phyloP scores from a whole-genome alignment of 2,329 filamentous ascomycete genomes.

The Colletotrichum somersetense region DNA sequence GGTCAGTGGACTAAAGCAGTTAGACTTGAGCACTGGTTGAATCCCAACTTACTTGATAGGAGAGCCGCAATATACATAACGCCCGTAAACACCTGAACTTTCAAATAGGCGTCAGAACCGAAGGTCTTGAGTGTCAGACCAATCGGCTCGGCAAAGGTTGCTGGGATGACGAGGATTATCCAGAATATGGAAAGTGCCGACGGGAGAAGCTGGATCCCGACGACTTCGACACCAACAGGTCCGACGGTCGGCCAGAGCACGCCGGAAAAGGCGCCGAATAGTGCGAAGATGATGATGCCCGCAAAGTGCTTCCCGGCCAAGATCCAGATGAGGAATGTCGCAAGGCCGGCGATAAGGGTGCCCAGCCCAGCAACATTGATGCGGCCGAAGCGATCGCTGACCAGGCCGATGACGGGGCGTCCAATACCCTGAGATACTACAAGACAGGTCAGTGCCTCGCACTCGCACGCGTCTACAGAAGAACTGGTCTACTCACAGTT shows the following conservation, averaged over 20 bases:
- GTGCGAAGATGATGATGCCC: constrained; percentile 77
- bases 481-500: constrained; percentile 65
- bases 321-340: constrained; percentile 80
- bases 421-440: constrained; percentile 73
- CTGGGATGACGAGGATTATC: constrained; percentile 77
- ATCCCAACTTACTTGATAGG: constrained; percentile 53
- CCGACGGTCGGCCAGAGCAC: constrained; percentile 78
- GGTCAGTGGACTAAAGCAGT: not conserved
- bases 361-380: constrained; percentile 78
- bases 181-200: constrained; percentile 77
- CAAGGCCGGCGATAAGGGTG: constrained; percentile 73
- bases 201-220: constrained; percentile 77
- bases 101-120: constrained; percentile 60
- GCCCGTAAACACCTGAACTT: constrained; percentile 70
- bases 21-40: rapidly evolving
- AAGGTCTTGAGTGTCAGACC: constrained; percentile 66
- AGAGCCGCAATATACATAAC: constrained; percentile 71
- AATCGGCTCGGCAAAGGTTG: constrained; percentile 76
- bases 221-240: constrained; percentile 79
- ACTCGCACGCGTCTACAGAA: not conserved
- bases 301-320: constrained; percentile 73
- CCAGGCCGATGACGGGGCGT: constrained; percentile 78
- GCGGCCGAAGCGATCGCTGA: constrained; percentile 76
- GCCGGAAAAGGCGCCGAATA: constrained; percentile 77
- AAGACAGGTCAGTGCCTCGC: constrained; percentile 14